Evolutionary conservation across 768 basidiomycete species (phyloP), one percentile per base, ranked within the genome.

Genomic region (Suillus brevipes): DNA sequence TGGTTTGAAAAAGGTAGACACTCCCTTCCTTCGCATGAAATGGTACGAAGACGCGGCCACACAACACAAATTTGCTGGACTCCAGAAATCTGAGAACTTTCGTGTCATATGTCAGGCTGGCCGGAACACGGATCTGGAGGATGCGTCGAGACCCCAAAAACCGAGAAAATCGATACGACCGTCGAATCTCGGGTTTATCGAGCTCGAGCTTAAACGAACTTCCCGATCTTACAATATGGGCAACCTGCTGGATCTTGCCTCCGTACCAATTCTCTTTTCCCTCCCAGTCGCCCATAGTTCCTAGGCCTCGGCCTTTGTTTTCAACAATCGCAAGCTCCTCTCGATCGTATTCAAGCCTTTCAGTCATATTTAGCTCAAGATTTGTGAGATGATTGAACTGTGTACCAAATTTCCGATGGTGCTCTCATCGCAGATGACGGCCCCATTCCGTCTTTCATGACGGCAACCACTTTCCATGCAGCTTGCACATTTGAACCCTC

Each of bases 141-240:
- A 92, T 74, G 0, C 86, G 82, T 0, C 89, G 81, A 0, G 90
- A 91, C 0, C 89, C 88, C 16, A 88, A 81, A 64, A 78, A 85
- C 0, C 91, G 83, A 0, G 87, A 85, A 53, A 91, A 87, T 0
- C 89, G 82, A 68, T 87, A 82, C 0, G 91, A 92, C 0, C 85
- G 81, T 12, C 82, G 79, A 66, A 83, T 85, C 65, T 87, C 84
- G 65, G 89, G 81, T 18, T 80, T 81, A 38, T 87, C 84, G 3
- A 92, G 81, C 6, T 72, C 70, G 18, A 92, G 74, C 6, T 65
- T 73, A 64, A 77, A 82, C 5, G 20, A 8, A 2, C 61, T 66
- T 0, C 36, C 57, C 66, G 60, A 68, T 25, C 73, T 66, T 7
- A 75, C 73, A 18, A 89, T 67, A 3, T 79, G 77, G 4, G 79